A percentile compares a stretch with the other conserved stretches of the same genome.
Conservation (phyloP, 257 asterid genomes). For the Primulina huaijiensis region DNA sequence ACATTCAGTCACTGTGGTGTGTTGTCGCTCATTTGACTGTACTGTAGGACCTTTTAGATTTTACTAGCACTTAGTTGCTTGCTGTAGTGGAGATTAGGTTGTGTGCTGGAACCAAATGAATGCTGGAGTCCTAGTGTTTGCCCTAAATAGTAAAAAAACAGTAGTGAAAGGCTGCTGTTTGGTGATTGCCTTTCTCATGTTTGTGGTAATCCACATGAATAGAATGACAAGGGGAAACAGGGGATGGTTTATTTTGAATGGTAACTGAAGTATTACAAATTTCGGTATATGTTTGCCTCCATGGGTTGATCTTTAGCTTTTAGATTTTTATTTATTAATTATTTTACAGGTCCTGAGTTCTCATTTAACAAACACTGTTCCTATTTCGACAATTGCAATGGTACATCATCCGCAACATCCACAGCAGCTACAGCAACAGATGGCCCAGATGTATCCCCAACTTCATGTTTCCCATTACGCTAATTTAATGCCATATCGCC, state of each 20-base stretch:
- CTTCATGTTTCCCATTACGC: conserved; percentile 77
- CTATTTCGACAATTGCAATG: conserved; percentile 66
- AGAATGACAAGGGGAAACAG: not conserved
- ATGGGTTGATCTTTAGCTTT: not conserved
- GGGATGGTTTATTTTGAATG: not conserved
- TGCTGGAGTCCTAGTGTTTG: not conserved
- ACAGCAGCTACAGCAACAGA: conserved; percentile 50
- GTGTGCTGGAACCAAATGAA: conserved; percentile 3
- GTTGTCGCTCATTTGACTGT: not conserved
- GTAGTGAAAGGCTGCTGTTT: not conserved
- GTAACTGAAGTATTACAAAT: conserved; percentile 1
- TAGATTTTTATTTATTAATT: conserved; percentile 13
- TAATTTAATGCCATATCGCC: conserved; percentile 89
- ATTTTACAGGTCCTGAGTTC: conserved; percentile 51
- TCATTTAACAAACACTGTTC: conserved; percentile 45
- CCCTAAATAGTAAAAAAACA: not conserved
- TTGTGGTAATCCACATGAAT: not conserved
- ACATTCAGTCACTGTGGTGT: not conserved
- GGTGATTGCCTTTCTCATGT: conserved; percentile 1
- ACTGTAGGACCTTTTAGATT: not conserved
- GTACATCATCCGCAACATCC: conserved; percentile 65
- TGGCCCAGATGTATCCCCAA: conserved; percentile 96
- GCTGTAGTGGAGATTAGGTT: conserved; percentile 2
- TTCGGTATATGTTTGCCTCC: not conserved
- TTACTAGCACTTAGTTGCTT: conserved; percentile 3